Base-by-base conservation (phyloP, 225 moss, liverwort and hornwort genomes). In the Straminergon stramineum region DNA sequence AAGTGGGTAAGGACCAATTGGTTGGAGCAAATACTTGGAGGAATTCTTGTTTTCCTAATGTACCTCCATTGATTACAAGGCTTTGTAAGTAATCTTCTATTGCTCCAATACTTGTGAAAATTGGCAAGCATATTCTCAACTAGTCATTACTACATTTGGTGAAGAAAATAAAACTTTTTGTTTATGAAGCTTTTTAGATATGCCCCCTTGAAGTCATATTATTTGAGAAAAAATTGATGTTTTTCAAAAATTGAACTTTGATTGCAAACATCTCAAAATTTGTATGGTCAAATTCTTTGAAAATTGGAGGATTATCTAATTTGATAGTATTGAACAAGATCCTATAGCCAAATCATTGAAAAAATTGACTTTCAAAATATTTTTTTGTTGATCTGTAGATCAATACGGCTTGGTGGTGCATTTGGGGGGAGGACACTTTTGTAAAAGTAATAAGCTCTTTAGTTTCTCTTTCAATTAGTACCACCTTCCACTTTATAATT, bases 161-260 rank as follows among this genome's bases (percentile, higher is more conserved):
- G 8, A 24, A 39, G 24, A 20, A 67, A 20, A 0, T 0, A 6
- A 23, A 69, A 70, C 14, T 23, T 24, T 16, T 37, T 68, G 11
- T 12, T 37, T 68, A 12, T 68, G 11, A n/a, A 13, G 7, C 2
- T n/a, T 69, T 37, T 22, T 16, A 74, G 6, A 74, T 28, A 43
- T 43, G 9, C 3, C 5, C 8, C 3, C 2, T 0, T 43, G 1
- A 43, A 41, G 9, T 27, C 16, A 27, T 9, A 26, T 0, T 27
- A 0, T 20, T 0, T 11, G 8, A 17, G 5, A 66, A 34, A 34
- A 34, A 18, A 19, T 5, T 67, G 3, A 19, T 66, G 2, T 70
- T 71, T 41, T 41, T 41, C 6, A 71, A 20, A n/a, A 43, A 41
- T 5, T 73, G 3, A 28, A 71, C 15, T 24, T 71, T 41, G 8